Evolutionary conservation across 2,329 filamentous ascomycete genomes (phyloP), one percentile per base, ranked within the genome.

Genomic region (Calonectria ilicicola): DNA sequence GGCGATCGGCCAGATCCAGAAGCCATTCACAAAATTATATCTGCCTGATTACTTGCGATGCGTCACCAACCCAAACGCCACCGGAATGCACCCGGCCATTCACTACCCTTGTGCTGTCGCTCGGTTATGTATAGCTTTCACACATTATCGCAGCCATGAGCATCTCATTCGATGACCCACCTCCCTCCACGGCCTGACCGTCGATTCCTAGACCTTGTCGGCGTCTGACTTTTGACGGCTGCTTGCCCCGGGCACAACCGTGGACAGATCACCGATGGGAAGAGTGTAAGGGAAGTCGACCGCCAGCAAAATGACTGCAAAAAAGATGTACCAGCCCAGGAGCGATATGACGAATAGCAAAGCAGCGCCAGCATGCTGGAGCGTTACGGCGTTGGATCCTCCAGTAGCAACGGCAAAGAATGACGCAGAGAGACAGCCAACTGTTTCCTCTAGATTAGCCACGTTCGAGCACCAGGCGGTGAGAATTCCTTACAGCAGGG

Each of bases 201-300:
- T 8, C 17, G 8, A 32, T 17, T 12, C 6, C 32, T 29, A 77
- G 56, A 70, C 75, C 29, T 66, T 51, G 7, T 69, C 76, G 32
- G 40, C 51, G 12, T 49, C 49, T 10, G 65, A 29, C 60, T 58
- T 56, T 0, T 40, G 5, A 2, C 74, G 69, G 5, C 70, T 66
- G 4, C 29, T 49, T 9, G 58, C 70, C 6, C 83, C 78, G 0
- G 66, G 58, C 12, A 90, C 81, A 9, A 87, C 72, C 6, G 84
- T 84, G 23, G 86, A 88, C 15, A 90, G 74, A 77, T 90, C 88
- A 0, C 88, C 88, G 2, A 90, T 83, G 0, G 89, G 88, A 5
- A 90, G 73, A 4, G 82, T 74, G 62, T 88, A 79, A 0, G 88
- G 88, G 72, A 90, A 90, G 73, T 90, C 88, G 8, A 90, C 84